A percentile compares a stretch with the other conserved stretches of the same genome.
phyloP scores from a whole-genome alignment of 139 green algal species.

The Yamagishiella unicocca region DNA sequence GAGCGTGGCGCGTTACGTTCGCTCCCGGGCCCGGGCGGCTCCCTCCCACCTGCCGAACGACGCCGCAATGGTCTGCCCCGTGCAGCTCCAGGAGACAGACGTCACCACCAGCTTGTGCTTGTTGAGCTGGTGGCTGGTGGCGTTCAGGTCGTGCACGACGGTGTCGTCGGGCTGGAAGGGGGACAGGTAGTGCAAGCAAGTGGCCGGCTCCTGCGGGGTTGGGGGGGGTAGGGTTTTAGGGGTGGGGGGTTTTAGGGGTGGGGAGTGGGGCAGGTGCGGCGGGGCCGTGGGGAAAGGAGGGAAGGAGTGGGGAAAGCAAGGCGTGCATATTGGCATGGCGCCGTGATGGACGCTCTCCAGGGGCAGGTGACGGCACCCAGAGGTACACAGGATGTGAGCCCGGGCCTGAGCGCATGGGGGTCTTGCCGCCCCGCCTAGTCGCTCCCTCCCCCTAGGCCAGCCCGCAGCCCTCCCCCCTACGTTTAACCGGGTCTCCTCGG shows the following conservation, averaged over 20 bases:
- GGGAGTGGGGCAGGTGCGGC: background rate
- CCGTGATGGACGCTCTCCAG: too few relatives aligned
- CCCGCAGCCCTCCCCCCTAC: too few relatives aligned
- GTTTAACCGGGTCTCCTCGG: too few relatives aligned
- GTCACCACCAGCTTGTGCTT: conserved; percentile 63
- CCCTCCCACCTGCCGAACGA: conserved; percentile 64
- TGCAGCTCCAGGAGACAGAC: conserved; percentile 69
- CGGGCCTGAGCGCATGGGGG: too few relatives aligned
- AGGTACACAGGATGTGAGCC: too few relatives aligned
- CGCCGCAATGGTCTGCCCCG: conserved; percentile 70
- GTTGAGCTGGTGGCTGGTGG: background rate
- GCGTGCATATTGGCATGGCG: too few relatives aligned
- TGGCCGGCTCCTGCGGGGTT: conserved; percentile 32
- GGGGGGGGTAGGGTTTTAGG: too few relatives aligned
- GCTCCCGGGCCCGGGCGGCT: too few relatives aligned
- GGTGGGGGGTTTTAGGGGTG: background rate
- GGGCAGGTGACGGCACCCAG: too few relatives aligned
- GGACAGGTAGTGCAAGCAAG: conserved; percentile 26
- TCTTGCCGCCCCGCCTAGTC: too few relatives aligned
- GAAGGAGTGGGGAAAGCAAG: background rate
- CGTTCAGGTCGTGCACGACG: background rate
- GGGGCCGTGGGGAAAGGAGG: background rate
- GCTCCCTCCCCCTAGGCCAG: too few relatives aligned
- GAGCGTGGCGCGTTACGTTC: too few relatives aligned
- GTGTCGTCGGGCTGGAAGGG: conserved; percentile 23